Evolutionary conservation across 306 rosid genomes (phyloP).

Genomic region (Corylus heterophylla): DNA sequence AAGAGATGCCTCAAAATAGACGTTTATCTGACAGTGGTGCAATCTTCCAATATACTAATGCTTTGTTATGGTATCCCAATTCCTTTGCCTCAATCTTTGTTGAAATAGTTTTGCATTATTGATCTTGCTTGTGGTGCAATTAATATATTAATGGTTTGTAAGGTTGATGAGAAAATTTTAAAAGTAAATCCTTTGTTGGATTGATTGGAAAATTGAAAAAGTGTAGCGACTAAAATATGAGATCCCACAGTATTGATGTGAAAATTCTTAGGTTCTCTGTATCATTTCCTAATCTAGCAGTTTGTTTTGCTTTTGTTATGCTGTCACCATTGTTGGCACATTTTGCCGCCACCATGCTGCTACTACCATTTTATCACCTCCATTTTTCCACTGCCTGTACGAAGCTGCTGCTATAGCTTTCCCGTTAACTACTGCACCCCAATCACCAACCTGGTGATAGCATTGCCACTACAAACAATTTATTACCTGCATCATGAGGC

Average conservation of each 20-base stretch:
- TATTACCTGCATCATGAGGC: no score
- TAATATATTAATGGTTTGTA: neutral
- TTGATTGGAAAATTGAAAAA: neutral
- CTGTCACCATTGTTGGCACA: no score
- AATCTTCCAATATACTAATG: neutral
- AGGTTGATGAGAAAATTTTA: neutral
- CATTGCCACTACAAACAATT: no score
- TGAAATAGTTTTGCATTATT: neutral
- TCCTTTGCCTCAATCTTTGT: neutral
- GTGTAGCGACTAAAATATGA: no score
- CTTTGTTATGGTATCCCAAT: neutral
- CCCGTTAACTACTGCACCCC: neutral
- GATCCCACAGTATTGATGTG: neutral
- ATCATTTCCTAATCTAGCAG: neutral
- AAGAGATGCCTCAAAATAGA: no score
- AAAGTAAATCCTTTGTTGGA: neutral
- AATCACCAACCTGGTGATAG: neutral
- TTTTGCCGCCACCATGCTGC: no score
- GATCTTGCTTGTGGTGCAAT: neutral
- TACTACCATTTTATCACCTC: neutral
- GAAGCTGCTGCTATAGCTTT: neutral
- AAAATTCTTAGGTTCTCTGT: neutral
- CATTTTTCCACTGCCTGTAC: neutral
- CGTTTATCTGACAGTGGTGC: no score
- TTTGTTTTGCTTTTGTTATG: neutral